phyloP scores from a whole-genome alignment of 805 yeast species.

The Ogataea salicorniae region DNA sequence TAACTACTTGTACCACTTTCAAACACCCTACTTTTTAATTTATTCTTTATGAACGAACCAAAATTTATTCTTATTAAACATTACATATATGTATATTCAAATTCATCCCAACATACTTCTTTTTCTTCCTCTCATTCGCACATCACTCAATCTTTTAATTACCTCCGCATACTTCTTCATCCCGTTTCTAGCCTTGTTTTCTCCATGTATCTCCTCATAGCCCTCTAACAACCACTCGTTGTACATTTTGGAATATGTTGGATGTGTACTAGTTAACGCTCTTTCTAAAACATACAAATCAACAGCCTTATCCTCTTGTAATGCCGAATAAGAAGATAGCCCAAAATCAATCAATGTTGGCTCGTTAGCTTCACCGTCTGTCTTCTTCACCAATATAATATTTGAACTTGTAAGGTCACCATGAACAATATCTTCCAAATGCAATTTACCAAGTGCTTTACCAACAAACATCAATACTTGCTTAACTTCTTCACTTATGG shows the following conservation, averaged over 20 bases:
- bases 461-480: conserved; percentile 55
- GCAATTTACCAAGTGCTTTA: conserved; percentile 60
- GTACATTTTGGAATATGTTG: conserved; percentile 59
- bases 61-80: too few species aligned
- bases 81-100: too few species aligned
- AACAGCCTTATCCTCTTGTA: conserved; percentile 94
- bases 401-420: conserved; percentile 95
- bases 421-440: conserved; percentile 74
- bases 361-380: conserved; percentile 15
- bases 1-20: too few species aligned
- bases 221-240: conserved; percentile 72
- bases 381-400: conserved; percentile 43
- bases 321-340: conserved; percentile 64
- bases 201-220: conserved; percentile 40
- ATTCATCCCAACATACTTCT: conserved; percentile 82
- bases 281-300: conserved; percentile 91
- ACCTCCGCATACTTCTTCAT: conserved; percentile 46
- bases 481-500: conserved; percentile 34
- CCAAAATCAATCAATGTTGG: conserved; percentile 90
- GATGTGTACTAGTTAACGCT: conserved; percentile 88
- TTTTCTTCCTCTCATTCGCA: conserved; percentile 88
- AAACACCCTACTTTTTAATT: too few species aligned
- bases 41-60: too few species aligned
- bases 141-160: conserved; percentile 67
- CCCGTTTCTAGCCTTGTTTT: conserved; percentile 31